A percentile compares a stretch with the other conserved stretches of the same genome.
These are phyloP conservation scores for Backusella parvicylindrica DNA, from an alignment of 192 early-diverging fungal genomes.

Conservation along the genomic window DNA sequence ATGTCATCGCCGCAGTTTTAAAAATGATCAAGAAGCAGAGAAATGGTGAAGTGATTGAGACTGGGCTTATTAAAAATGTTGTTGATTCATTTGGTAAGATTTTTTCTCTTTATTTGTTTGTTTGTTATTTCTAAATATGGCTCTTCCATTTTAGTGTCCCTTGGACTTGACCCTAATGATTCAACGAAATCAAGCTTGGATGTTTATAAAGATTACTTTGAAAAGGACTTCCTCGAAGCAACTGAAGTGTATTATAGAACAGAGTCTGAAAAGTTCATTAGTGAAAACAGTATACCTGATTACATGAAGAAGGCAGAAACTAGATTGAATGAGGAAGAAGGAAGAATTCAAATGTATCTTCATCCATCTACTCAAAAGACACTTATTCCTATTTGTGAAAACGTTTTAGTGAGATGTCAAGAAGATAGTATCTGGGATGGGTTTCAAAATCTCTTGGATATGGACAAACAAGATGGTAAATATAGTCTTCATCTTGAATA, in stretches of 20 bases:
- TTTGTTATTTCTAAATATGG: background rate
- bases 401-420: conserved; percentile 83
- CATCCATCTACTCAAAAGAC: conserved; percentile 77
- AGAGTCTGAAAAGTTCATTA: conserved; percentile 87
- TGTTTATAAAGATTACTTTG: conserved; percentile 87
- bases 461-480: conserved; percentile 74
- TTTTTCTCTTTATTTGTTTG: background rate
- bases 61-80: conserved; percentile 79
- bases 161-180: conserved; percentile 81
- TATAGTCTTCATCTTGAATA: background rate
- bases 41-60: conserved; percentile 89
- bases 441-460: conserved; percentile 85
- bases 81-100: conserved; percentile 86
- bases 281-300: conserved; percentile 86
- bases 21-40: conserved; percentile 78
- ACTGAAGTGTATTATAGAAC: conserved; percentile 86
- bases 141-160: conserved; percentile 52
- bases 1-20: conserved; percentile 75
- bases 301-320: conserved; percentile 94
- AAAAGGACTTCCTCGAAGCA: conserved; percentile 75
- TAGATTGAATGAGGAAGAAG: conserved; percentile 79
- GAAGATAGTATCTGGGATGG: conserved; percentile 82
- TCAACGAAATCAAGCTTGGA: conserved; percentile 77
- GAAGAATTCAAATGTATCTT: conserved; percentile 82
- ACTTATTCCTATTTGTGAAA: conserved; percentile 80